phyloP scores from a whole-genome alignment of 2,329 filamentous ascomycete species.

The Microdochium nivale region DNA sequence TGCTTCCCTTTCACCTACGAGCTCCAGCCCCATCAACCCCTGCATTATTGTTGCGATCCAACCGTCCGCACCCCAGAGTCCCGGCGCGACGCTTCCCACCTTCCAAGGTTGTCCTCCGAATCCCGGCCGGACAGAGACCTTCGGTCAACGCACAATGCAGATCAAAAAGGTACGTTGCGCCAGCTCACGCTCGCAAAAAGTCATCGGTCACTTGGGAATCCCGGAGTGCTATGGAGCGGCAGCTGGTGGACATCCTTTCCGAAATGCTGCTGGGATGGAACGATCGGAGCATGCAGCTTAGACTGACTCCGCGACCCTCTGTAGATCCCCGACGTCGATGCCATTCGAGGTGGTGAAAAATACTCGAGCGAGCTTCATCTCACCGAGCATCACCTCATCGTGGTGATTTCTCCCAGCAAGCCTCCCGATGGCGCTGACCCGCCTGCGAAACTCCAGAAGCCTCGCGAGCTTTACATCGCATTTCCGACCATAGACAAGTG shows the following conservation, averaged over 20 bases:
- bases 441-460: constrained; percentile 15
- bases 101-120: background rate
- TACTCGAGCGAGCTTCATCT: constrained; percentile 50
- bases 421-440: constrained; percentile 10
- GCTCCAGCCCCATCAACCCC: background rate
- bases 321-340: constrained; percentile 53
- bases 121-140: background rate
- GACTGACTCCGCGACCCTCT: background rate
- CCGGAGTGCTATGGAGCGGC: too few relatives aligned
- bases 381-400: constrained; percentile 51
- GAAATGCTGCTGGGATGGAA: background rate
- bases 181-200: too few relatives aligned
- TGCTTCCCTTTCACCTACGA: background rate
- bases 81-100: constrained; percentile 4
- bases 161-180: constrained; percentile 16
- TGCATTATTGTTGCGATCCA: background rate
- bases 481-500: constrained; percentile 87
- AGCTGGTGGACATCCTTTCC: background rate
- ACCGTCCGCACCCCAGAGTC: background rate
- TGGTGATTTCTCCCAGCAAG: constrained; percentile 13
- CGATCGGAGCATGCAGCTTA: background rate
- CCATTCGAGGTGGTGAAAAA: constrained; percentile 49
- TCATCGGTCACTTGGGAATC: too few relatives aligned
- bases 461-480: constrained; percentile 79
- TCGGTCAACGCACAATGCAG: constrained; percentile 14